These are phyloP conservation scores for Solanum sitiens DNA, from an alignment of 257 asterid species.

Conservation along the genomic window DNA sequence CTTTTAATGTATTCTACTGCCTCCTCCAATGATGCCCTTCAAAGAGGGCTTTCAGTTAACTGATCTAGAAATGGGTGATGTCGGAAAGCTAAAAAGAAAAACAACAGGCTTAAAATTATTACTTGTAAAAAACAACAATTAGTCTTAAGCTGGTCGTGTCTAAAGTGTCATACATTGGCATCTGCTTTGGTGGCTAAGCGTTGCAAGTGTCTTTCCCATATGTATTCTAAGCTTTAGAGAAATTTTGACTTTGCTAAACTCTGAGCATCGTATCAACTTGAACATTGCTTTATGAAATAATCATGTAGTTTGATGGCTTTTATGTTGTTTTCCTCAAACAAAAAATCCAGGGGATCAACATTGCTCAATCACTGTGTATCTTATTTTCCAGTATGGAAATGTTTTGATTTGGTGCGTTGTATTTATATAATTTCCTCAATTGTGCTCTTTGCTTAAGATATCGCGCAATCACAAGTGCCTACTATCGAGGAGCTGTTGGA, in stretches of 20 bases:
- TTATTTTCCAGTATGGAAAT: not conserved
- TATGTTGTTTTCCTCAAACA: not conserved
- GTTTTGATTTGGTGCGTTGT: not conserved
- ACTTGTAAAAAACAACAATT: not conserved
- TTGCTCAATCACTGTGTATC: too few species aligned
- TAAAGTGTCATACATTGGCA: not conserved
- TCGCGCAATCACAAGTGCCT: slow-evolving; percentile 2
- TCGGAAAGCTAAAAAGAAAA: not conserved
- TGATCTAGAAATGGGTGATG: not conserved
- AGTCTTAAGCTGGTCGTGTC: not conserved
- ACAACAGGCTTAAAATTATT: not conserved
- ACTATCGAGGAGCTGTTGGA: slow-evolving; percentile 1
- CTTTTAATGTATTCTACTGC: not conserved
- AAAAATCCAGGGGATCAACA: not conserved
- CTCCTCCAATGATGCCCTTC: not conserved
- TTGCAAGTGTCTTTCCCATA: not conserved
- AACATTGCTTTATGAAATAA: not conserved
- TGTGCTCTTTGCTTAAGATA: not conserved
- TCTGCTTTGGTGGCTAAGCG: not conserved
- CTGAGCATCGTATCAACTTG: not conserved
- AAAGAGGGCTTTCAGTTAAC: not conserved
- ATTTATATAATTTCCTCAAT: not conserved
- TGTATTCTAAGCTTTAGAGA: not conserved
- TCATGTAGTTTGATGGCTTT: not conserved
- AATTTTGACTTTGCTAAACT: not conserved